Conservation (phyloP, 2,329 filamentous ascomycete species). For the Fusarium newnesense region DNA sequence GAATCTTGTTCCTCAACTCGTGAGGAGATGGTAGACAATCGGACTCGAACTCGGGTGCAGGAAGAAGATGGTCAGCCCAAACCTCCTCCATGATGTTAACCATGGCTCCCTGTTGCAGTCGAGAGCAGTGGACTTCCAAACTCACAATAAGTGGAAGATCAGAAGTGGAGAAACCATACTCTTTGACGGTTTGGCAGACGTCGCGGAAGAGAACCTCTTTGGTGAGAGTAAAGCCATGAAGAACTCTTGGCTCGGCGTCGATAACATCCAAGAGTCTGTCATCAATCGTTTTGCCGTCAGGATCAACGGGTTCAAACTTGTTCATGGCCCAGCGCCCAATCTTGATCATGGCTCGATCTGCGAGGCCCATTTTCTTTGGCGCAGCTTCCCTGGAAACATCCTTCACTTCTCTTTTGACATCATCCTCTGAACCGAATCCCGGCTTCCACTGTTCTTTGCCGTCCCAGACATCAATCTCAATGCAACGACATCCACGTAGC, state of each 20-base stretch:
- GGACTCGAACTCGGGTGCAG: constrained; percentile 57
- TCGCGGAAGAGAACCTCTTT: constrained; percentile 84
- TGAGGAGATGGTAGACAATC: constrained; percentile 73
- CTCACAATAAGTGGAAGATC: constrained; percentile 89
- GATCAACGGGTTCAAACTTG: not conserved
- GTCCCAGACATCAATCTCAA: constrained; percentile 96
- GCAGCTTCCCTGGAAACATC: not conserved
- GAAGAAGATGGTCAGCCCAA: constrained; percentile 80
- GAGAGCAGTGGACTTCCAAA: constrained; percentile 85
- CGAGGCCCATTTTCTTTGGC: not conserved
- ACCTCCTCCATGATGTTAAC: constrained; percentile 92
- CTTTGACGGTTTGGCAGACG: constrained; percentile 81
- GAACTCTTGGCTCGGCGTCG: constrained; percentile 69
- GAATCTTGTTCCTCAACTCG: constrained; percentile 80
- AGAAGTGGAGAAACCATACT: constrained; percentile 79
- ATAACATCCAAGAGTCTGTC: not conserved
- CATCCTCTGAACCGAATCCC: accelerated
- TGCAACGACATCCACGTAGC: constrained; percentile 81
- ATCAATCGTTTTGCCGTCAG: not conserved
- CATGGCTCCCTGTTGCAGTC: constrained; percentile 88
- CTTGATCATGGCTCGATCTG: not conserved
- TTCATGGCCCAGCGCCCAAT: not conserved
- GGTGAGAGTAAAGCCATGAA: constrained; percentile 85
- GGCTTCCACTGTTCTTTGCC: constrained; percentile 63
- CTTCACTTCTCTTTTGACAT: no score